Base-by-base conservation (phyloP, 2,329 filamentous ascomycete species). In the Thielaviopsis punctulata region DNA sequence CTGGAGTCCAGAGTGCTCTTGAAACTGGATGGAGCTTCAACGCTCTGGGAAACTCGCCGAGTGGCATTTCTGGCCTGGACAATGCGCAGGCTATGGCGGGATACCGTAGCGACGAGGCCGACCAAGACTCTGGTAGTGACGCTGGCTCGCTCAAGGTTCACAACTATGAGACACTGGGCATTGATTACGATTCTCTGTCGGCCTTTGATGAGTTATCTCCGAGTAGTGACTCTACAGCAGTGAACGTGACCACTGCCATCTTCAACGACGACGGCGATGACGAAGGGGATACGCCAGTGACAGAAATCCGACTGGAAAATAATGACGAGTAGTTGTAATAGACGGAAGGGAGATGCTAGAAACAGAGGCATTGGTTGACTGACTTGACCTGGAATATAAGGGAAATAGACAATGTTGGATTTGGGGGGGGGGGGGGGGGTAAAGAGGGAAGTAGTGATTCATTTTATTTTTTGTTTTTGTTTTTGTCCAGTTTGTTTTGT, bases 21-120 rank as follows among this genome's bases (percentile, higher is more conserved):
- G 60, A 60, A 21, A 64, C 68, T 54, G 57, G 59, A 30, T 78
- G 75, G 75, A 72, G 60, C 56, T 77, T 77, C 56, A 62, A 62
- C 36, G 62, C 59, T 19, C 59, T 73, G 33, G 50, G 44, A 46
- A 64, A 63, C 45, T 61, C 61, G 9, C 59, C 60, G 1, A 58
- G 62, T n/a, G 62, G 59, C 25, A 62, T 39, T 4, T 25, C 24
- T 19, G 23, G 9, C 1, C 18, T 23, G 25, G 43, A 45, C 22
- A 47, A 47, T 15, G 62, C 39, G 63, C 60, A 48, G 60, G 60
- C 44, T 22, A 52, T 57, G 48, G 64, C 63, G 33, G 69, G 69
- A 41, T 64, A 63, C 55, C 65, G 61, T 5, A 72, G 68, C 58
- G 69, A 73, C 48, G 68, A 67, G 36, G 69, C 63, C 5, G 69